These are phyloP conservation scores for Candida insectorum DNA, from an alignment of 805 yeast genomes.

Conservation along the genomic window DNA sequence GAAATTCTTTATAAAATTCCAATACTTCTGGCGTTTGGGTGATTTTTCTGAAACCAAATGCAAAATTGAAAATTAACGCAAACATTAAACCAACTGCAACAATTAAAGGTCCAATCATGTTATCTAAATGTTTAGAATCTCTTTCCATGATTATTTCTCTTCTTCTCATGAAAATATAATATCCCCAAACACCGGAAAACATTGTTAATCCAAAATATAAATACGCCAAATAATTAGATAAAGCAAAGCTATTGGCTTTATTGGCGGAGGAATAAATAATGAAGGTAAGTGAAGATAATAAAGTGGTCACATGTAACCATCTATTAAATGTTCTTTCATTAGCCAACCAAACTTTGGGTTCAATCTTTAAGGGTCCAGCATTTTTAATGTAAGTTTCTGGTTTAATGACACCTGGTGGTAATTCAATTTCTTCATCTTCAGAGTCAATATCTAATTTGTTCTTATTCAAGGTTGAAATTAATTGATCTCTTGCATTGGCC, in stretches of 20 bases:
- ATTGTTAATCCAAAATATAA: slow-evolving; percentile 76
- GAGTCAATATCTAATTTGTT: slow-evolving; percentile 65
- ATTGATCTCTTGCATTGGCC: slow-evolving; percentile 3
- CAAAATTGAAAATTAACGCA: slow-evolving; percentile 70
- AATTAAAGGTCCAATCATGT: slow-evolving; percentile 82
- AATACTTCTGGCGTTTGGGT: slow-evolving; percentile 17
- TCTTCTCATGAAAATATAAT: slow-evolving; percentile 68
- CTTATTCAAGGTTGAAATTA: slow-evolving; percentile 13
- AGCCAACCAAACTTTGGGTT: slow-evolving; percentile 98
- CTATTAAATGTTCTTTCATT: slow-evolving; percentile 95
- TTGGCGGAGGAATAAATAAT: slow-evolving; percentile 74
- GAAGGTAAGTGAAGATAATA: slow-evolving; percentile 82
- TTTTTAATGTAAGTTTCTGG: slow-evolving; percentile 80
- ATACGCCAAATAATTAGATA: slow-evolving; percentile 74
- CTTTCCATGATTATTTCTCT: slow-evolving; percentile 72
- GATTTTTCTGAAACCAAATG: slow-evolving; percentile 48
- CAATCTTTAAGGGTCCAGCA: slow-evolving; percentile 89
- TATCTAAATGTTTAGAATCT: slow-evolving; percentile 85
- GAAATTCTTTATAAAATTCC: slow-evolving; percentile 28
- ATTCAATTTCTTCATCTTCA: slow-evolving; percentile 75
- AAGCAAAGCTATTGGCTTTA: slow-evolving; percentile 56
- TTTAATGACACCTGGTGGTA: slow-evolving; percentile 86
- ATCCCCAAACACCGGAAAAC: slow-evolving; percentile 89
- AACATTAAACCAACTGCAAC: slow-evolving; percentile 66
- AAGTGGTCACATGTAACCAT: slow-evolving; percentile 88